These are phyloP conservation scores for Staphylotrichum longicolle DNA, from an alignment of 495 filamentous ascomycete genomes.

Conservation along the genomic window DNA sequence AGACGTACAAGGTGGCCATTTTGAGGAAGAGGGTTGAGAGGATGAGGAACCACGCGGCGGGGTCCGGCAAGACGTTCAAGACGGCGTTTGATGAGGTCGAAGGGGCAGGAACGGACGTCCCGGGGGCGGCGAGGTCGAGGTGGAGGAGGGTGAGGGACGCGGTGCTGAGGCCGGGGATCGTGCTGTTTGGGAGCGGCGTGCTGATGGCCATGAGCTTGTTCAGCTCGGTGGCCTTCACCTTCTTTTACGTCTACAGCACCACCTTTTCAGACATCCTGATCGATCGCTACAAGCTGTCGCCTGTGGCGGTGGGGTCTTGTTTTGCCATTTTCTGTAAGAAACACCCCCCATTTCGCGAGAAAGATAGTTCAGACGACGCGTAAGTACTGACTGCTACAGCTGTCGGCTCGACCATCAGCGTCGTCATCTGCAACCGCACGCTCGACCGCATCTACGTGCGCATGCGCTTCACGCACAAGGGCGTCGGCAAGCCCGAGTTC, in stretches of 20 bases:
- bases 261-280: conserved; percentile 53
- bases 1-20: conserved; percentile 53
- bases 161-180: conserved; percentile 46
- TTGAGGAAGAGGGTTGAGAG: conserved; percentile 44
- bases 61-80: conserved; percentile 25
- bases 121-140: conserved; percentile 6
- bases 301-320: conserved; percentile 45
- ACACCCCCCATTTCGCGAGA: no score
- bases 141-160: conserved; percentile 38
- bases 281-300: conserved; percentile 46
- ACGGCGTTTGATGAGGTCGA: conserved; percentile 31
- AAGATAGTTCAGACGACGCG: neutral
- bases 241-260: conserved; percentile 54
- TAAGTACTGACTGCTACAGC: conserved; percentile 40
- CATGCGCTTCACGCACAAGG: conserved; percentile 41
- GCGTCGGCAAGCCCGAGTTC: conserved; percentile 46
- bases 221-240: conserved; percentile 50
- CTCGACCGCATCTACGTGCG: conserved; percentile 54
- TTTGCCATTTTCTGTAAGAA: conserved; percentile 55
- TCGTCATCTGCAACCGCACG: conserved; percentile 44
- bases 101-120: conserved; percentile 41
- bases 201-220: conserved; percentile 50
- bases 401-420: conserved; percentile 49
- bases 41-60: conserved; percentile 41
- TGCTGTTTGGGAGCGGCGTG: conserved; percentile 50